Evolutionary conservation across 495 filamentous ascomycete species (phyloP).

Genomic region (Articulospora tetracladia): DNA sequence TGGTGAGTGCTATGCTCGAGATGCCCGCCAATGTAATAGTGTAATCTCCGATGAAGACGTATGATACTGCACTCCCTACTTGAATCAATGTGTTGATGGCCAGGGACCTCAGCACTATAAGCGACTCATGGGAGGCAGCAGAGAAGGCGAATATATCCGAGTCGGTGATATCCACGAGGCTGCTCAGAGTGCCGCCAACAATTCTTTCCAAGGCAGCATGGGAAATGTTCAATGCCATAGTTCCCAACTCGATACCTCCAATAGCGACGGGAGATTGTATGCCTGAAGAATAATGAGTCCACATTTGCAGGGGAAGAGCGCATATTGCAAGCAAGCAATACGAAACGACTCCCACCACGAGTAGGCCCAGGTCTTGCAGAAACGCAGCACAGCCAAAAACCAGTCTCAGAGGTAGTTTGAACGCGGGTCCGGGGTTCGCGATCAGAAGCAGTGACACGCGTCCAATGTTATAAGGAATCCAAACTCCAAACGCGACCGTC

Average conservation of each 20-base stretch:
- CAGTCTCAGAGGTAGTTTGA: constrained; percentile 67
- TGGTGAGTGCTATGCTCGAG: background rate
- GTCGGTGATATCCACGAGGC: constrained; percentile 26
- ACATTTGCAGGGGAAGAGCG: constrained; percentile 11
- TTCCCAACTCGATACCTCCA: background rate
- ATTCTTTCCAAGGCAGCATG: constrained; percentile 17
- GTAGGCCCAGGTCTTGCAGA: constrained; percentile 41
- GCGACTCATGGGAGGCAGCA: constrained; percentile 54
- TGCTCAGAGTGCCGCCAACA: constrained; percentile 7
- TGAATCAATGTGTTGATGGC: constrained; percentile 22
- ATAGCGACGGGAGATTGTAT: background rate
- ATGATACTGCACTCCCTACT: constrained; percentile 34
- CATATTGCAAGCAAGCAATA: constrained; percentile 12
- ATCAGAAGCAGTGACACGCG: constrained; percentile 75
- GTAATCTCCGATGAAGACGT: constrained; percentile 14
- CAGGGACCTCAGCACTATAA: constrained; percentile 46
- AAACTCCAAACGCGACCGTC: constrained; percentile 79
- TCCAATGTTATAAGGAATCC: constrained; percentile 87
- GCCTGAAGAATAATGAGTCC: constrained; percentile 3
- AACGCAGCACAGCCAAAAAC: constrained; percentile 70
- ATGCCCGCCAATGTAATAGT: constrained; percentile 19
- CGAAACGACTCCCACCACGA: constrained; percentile 29
- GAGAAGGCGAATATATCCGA: constrained; percentile 60
- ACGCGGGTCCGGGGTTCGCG: constrained; percentile 68
- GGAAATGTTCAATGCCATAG: constrained; percentile 12